Base-by-base conservation (phyloP, 2,329 filamentous ascomycete species). In the Fusarium drepaniforme region DNA sequence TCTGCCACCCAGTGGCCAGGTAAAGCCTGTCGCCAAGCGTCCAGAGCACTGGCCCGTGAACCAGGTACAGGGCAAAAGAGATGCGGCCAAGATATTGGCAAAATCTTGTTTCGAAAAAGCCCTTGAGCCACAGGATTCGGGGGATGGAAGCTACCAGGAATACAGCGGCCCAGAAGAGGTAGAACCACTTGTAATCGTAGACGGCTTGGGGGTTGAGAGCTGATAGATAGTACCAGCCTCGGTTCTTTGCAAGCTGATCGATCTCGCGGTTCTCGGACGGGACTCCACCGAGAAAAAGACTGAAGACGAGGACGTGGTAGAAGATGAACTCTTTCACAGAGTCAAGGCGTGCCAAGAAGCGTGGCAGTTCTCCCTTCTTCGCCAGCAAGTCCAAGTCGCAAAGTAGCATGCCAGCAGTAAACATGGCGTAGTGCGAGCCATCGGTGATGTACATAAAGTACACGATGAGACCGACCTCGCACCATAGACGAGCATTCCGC, bases 371-470 rank as follows among this genome's bases (percentile, higher is more conserved):
- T 42, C 86, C 84, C 53, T 82, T 83, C 56, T 81, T 82, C 1
- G 88, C 86, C 3, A 92, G 85, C 7, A 90, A 77, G 74, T 93
- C 91, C 35, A 93, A 81, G 68, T 93, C 90, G 80, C 88, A 88
- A 15, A 92, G 85, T 5, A 92, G 81, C 88, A 92, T 90, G 25
- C 91, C 91, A 1, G 86, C 82, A 15, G 88, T 81, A 79, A 93
- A 93, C 81, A 91, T 85, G 18, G 90, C 85, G 73, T 88, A 89
- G 78, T 90, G 90, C 81, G 87, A 90, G 28, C 90, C 92, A 79
- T 94, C 92, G 5, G 87, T 87, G 62, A 93, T 87, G 80, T 92
- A 93, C 79, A 94, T 84, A 78, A 93, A 93, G 82, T 94, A 94
- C 72, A 86, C 84, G 23, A 90, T 86, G 13, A 94, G 83, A 1